A percentile compares a stretch with the other conserved stretches of the same genome.
phyloP scores from a whole-genome alignment of 495 filamentous ascomycete genomes.

The Bacidia gigantensis region DNA sequence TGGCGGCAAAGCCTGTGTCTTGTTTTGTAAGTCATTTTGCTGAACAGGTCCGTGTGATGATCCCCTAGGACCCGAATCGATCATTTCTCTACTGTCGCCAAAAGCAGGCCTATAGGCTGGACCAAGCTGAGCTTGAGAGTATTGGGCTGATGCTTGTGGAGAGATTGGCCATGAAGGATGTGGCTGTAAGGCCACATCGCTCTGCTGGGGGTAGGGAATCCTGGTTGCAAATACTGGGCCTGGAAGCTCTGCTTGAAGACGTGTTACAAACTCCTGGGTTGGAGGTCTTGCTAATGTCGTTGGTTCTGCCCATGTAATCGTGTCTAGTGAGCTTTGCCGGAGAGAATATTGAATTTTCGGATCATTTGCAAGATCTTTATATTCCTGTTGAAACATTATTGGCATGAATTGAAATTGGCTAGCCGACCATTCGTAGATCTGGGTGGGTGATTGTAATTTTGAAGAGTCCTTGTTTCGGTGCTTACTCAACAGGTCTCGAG shows the following conservation, averaged over 20 bases:
- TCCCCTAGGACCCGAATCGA: too few species aligned
- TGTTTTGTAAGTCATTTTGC: too few species aligned
- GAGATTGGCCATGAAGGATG: background rate
- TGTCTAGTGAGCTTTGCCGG: background rate
- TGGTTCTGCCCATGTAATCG: background rate
- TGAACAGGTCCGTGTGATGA: too few species aligned
- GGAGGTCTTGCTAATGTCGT: background rate
- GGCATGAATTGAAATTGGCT: background rate
- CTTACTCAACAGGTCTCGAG: background rate
- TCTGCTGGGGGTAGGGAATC: background rate
- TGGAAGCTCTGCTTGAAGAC: background rate
- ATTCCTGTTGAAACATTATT: background rate
- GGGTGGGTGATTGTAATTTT: background rate
- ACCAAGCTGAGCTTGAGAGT: too few species aligned
- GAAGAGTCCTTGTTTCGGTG: background rate
- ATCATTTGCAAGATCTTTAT: background rate
- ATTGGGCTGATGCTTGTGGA: too few species aligned
- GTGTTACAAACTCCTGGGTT: background rate
- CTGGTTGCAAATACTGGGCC: background rate
- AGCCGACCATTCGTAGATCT: background rate
- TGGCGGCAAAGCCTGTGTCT: too few species aligned
- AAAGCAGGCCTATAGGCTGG: too few species aligned
- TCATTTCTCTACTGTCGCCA: too few species aligned
- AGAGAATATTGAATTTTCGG: background rate
- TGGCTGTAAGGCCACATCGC: background rate